These are phyloP conservation scores for Bisporella sp. DNA, from an alignment of 2,329 filamentous ascomycete species.

Conservation along the genomic window DNA sequence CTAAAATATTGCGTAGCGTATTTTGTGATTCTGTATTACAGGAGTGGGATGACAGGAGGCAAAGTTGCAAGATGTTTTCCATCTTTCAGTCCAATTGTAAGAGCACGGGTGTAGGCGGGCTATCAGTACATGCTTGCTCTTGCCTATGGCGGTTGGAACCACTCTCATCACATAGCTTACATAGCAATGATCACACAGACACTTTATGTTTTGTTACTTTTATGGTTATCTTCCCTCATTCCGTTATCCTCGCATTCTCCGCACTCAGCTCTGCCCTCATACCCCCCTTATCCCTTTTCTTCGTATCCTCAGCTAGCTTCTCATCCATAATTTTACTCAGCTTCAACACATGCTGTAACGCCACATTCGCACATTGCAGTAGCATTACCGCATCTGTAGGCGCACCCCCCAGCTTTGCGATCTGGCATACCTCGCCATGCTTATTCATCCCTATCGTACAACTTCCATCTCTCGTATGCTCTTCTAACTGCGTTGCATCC, in stretches of 20 bases:
- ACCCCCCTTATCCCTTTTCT: constrained; percentile 70
- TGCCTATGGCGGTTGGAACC: too few relatives aligned
- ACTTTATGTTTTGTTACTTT: not conserved
- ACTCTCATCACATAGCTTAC: too few relatives aligned
- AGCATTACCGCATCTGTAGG: constrained; percentile 74
- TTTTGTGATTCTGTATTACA: too few relatives aligned
- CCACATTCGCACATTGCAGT: constrained; percentile 67
- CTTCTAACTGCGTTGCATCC: constrained; percentile 69
- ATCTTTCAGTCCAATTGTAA: too few relatives aligned
- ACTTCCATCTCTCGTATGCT: constrained; percentile 66
- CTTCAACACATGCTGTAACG: constrained; percentile 73
- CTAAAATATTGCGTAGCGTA: too few relatives aligned
- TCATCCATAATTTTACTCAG: constrained; percentile 67
- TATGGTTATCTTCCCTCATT: not conserved
- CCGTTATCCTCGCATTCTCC: constrained; percentile 54
- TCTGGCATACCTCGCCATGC: constrained; percentile 27
- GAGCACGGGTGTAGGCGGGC: too few relatives aligned
- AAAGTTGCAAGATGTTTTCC: too few relatives aligned
- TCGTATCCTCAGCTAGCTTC: constrained; percentile 70
- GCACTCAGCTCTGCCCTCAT: constrained; percentile 71
- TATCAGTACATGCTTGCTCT: too few relatives aligned
- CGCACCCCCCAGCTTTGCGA: constrained; percentile 82
- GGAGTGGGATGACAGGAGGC: too few relatives aligned
- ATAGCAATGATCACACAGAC: not conserved
- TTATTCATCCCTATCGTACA: constrained; percentile 60